Percentiles rank a stretch among this genome's conserved stretches.
Conservation (phyloP, 163 green algal species). For the Trebouxia gelatinosa region DNA sequence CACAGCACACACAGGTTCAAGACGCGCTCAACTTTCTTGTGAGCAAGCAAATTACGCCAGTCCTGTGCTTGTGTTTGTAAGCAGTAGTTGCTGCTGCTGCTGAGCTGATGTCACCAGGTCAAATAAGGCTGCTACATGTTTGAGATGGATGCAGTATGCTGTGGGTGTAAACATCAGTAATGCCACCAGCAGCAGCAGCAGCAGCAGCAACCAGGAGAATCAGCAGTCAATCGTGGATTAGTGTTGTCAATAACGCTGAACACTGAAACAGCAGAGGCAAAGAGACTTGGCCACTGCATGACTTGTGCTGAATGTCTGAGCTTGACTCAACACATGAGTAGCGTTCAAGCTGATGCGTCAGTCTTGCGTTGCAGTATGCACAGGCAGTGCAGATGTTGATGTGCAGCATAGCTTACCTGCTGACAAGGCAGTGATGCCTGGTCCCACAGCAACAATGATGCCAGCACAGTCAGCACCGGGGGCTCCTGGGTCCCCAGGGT, state of each 20-base stretch:
- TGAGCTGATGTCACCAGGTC: neutral
- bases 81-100: neutral
- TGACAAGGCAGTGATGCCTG: conserved; percentile 42
- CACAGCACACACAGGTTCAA: no score
- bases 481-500: conserved; percentile 63
- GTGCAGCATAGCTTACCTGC: conserved; percentile 1
- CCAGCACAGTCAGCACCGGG: conserved; percentile 68
- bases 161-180: neutral
- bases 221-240: no score
- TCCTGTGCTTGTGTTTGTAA: neutral
- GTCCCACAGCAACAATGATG: conserved; percentile 74
- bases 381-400: neutral
- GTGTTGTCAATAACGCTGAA: neutral
- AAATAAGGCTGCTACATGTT: neutral
- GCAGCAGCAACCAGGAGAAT: no score
- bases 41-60: neutral
- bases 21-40: no score
- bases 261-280: neutral
- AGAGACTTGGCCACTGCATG: neutral
- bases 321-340: neutral
- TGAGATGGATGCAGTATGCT: neutral
- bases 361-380: no score
- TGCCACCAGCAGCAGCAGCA: no score
- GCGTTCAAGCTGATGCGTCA: no score
- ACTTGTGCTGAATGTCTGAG: neutral